Conservation (phyloP, 208 protist species). For the Crithidia expoeki region DNA sequence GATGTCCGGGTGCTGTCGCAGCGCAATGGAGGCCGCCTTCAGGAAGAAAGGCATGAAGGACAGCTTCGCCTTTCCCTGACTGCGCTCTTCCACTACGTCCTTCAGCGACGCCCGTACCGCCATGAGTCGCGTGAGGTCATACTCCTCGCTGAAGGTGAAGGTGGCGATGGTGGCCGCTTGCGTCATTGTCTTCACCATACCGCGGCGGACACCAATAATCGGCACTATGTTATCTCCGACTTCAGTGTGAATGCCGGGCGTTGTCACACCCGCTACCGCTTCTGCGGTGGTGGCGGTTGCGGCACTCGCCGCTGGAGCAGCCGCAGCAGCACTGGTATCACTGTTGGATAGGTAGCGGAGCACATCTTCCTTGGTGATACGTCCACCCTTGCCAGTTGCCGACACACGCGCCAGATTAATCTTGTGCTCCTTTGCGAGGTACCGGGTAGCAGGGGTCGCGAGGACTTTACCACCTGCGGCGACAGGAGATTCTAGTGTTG, state of each 20-base stretch:
- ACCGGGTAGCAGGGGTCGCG: constrained; percentile 91
- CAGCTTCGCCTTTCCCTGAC: constrained; percentile 48
- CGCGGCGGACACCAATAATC: constrained; percentile 52
- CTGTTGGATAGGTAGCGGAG: constrained; percentile 24
- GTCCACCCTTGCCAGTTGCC: constrained; percentile 79
- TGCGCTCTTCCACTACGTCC: constrained; percentile 37
- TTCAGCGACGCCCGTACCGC: constrained; percentile 51
- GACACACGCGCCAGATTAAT: constrained; percentile 76
- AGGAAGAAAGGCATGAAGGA: constrained; percentile 95
- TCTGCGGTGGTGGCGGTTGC: constrained; percentile 5
- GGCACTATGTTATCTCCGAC: constrained; percentile 45
- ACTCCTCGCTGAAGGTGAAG: constrained; percentile 93
- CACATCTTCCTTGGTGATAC: constrained; percentile 94
- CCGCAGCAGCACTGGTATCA: not conserved
- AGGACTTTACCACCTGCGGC: constrained; percentile 57
- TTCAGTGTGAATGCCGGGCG: constrained; percentile 8
- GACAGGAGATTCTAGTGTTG: not conserved
- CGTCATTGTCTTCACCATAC: constrained; percentile 95
- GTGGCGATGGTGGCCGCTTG: constrained; percentile 84
- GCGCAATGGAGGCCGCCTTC: constrained; percentile 93
- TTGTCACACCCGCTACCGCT: not conserved
- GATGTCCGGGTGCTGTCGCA: constrained; percentile 86
- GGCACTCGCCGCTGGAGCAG: not conserved
- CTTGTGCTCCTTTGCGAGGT: constrained; percentile 81
- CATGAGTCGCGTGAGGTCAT: constrained; percentile 82